A percentile compares a stretch with the other conserved stretches of the same genome.
These are phyloP conservation scores for Chlorella vulgaris DNA, from an alignment of 139 green algal species.

Conservation along the genomic window DNA sequence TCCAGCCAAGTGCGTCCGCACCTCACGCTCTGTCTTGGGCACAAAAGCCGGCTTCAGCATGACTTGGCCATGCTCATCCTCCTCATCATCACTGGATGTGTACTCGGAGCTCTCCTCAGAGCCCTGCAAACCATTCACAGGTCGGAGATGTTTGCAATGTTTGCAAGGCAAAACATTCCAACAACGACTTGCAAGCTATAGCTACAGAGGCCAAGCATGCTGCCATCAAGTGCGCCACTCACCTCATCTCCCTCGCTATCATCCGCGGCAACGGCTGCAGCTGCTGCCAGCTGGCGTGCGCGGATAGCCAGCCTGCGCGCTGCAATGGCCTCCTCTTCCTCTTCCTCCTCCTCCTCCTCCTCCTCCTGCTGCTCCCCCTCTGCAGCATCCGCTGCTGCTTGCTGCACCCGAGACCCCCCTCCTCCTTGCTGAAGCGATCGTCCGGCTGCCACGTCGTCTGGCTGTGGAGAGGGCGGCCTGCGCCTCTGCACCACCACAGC, in stretches of 20 bases:
- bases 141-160: not conserved
- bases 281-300: constrained; percentile 52
- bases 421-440: not conserved
- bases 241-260: constrained; percentile 31
- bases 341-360: constrained; percentile 41
- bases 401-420: not conserved
- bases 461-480: no score
- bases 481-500: constrained; percentile 14
- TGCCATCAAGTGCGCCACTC: not conserved
- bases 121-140: not conserved
- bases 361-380: not conserved
- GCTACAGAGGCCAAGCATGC: not conserved
- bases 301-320: constrained; percentile 56
- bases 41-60: constrained; percentile 91
- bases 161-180: not conserved
- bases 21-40: constrained; percentile 63
- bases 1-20: no score
- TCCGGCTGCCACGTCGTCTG: not conserved
- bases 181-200: not conserved
- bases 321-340: constrained; percentile 63
- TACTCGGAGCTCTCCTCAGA: constrained; percentile 73
- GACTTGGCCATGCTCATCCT: constrained; percentile 54
- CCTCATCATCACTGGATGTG: constrained; percentile 72
- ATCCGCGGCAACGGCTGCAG: not conserved
- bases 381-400: not conserved